These are phyloP conservation scores for Psilocybe sp. DNA, from an alignment of 768 basidiomycete species.

Conservation along the genomic window DNA sequence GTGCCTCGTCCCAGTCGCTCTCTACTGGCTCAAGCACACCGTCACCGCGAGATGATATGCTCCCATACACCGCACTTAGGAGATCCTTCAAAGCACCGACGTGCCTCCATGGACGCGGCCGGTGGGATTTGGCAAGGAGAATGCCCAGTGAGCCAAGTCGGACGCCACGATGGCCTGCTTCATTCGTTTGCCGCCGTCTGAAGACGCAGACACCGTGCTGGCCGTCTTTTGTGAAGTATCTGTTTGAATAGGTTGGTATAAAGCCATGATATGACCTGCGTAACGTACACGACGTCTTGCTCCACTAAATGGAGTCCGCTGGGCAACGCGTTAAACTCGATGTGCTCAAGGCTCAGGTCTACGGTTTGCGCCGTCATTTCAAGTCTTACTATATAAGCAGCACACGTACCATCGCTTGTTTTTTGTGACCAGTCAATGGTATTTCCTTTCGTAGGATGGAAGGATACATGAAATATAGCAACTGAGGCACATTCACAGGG, in stretches of 20 bases:
- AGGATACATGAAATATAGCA: slow-evolving; percentile 81
- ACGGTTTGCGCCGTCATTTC: slow-evolving; percentile 1
- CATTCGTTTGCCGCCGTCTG: slow-evolving; percentile 61
- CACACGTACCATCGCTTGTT: slow-evolving; percentile 56
- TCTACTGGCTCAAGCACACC: slow-evolving; percentile 49
- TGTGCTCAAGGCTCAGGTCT: slow-evolving; percentile 66
- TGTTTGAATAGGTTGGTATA: slow-evolving; percentile 21
- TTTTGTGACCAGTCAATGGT: slow-evolving; percentile 77
- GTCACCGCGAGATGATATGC: slow-evolving; percentile 42
- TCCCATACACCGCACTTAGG: slow-evolving; percentile 49
- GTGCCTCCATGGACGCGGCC: slow-evolving; percentile 78
- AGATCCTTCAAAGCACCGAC: slow-evolving; percentile 61
- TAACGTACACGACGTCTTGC: slow-evolving; percentile 70
- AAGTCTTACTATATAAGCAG: background rate
- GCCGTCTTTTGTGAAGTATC: slow-evolving; percentile 70
- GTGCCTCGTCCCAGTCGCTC: slow-evolving; percentile 61
- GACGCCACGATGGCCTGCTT: slow-evolving; percentile 75
- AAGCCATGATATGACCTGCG: background rate
- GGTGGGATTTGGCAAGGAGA: slow-evolving; percentile 58
- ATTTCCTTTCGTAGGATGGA: slow-evolving; percentile 82
- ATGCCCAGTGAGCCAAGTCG: slow-evolving; percentile 78
- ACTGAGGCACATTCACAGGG: slow-evolving; percentile 38
- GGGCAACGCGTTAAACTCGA: slow-evolving; percentile 81
- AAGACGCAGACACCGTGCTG: slow-evolving; percentile 77
- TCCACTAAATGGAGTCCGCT: slow-evolving; percentile 82